Base-by-base conservation (phyloP, 306 rosid genomes). In the Corylus avellana region DNA sequence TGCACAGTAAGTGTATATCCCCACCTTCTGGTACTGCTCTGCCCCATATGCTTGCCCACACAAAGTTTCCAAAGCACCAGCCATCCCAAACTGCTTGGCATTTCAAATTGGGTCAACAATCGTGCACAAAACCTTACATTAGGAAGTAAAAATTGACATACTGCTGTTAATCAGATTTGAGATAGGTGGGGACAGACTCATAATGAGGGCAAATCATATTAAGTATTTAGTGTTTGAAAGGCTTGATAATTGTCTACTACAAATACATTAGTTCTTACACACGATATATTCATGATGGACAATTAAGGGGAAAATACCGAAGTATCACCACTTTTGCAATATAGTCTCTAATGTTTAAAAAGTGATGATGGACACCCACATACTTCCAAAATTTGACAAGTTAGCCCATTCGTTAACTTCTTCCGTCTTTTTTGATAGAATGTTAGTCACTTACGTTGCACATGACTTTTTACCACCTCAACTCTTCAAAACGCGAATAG, bases 21-120 rank as follows among this genome's bases (percentile, higher is more conserved):
- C 94, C 49, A 87, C 57, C 51, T 85, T 80, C 13, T 88, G 86
- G 74, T 70, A 90, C 44, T 90, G 82, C 18, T 75, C 68, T 73
- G 92, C 91, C 37, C 92, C 94, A 12, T 82, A 85, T 17, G 94
- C 91, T 88, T 88, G 91, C 0, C 92, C 94, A 63, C 91, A 88
- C 13, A 90, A 75, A 5, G 94, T 90, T 85, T 88, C 94, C 81
- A 90, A 80, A 64, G 88, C 94, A 78, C 92, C 92, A 12, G 87
- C 90, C 88, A 90, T 74, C 12, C 94, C 94, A 35, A 87, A 79
- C 92, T 90, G 79, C 66, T 56, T 68, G 7, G 17, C 62, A 73
- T 42, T 11, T 78, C 68, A 61, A 61, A 27, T 61, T 61, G 25
- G 37, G 67, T 61, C 67, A 61, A 61, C 25, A 39, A 39, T 51